phyloP scores from a whole-genome alignment of 2,329 filamentous ascomycete species.

The Malbranchea zuffiana region DNA sequence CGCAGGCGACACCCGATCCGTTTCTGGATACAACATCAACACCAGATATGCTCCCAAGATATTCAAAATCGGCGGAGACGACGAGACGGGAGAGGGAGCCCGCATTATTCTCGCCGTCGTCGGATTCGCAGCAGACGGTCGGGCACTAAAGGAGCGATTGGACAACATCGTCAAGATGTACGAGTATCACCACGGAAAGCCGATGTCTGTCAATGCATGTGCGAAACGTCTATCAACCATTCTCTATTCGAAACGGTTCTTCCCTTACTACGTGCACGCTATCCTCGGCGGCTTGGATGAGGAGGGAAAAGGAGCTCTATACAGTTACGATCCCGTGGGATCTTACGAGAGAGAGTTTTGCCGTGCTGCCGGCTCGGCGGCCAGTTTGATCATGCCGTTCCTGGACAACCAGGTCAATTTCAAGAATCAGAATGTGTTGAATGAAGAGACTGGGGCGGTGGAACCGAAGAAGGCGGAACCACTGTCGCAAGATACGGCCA shows the following conservation, averaged over 20 bases:
- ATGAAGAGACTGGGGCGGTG: conserved; percentile 72
- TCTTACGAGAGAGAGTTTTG: conserved; percentile 97
- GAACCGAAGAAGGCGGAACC: conserved; percentile 50
- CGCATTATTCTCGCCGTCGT: conserved; percentile 87
- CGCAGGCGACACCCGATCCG: conserved; percentile 92
- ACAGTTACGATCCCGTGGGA: conserved; percentile 95
- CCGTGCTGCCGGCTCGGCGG: conserved; percentile 81
- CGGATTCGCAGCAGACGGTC: conserved; percentile 88
- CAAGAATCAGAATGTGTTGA: conserved; percentile 95
- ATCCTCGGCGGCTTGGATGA: conserved; percentile 92
- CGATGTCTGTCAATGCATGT: conserved; percentile 87
- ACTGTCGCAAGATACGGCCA: conserved; percentile 61
- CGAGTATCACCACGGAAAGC: conserved; percentile 93
- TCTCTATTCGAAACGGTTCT: conserved; percentile 95
- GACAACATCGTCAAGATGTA: conserved; percentile 98
- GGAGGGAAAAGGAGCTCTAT: conserved; percentile 84
- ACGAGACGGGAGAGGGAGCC: conserved; percentile 70
- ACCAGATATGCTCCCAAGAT: conserved; percentile 90
- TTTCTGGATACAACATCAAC: conserved; percentile 98
- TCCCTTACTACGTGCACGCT: conserved; percentile 94
- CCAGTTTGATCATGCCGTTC: conserved; percentile 96
- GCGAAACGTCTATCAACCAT: conserved; percentile 92
- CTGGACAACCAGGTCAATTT: conserved; percentile 99
- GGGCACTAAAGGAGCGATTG: conserved; percentile 84
- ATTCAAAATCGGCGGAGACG: conserved; percentile 91